phyloP scores from a whole-genome alignment of 306 rosid genomes.

The Cicer cuneatum region DNA sequence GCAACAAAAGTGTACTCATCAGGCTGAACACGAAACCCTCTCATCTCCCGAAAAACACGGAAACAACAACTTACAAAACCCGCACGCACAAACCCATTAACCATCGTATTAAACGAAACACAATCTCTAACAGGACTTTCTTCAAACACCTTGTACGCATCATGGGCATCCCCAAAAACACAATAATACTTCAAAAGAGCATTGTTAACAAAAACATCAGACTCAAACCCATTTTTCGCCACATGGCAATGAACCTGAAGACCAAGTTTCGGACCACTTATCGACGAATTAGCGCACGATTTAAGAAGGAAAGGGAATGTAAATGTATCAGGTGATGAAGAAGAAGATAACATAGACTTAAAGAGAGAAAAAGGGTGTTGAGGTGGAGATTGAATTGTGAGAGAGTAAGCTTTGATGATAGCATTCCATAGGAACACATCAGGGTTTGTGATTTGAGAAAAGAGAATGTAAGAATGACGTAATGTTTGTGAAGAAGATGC shows the following conservation, averaged over 20 bases:
- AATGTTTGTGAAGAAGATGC: slow-evolving; percentile 13
- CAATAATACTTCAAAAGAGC: slow-evolving; percentile 41
- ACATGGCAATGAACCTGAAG: slow-evolving; percentile 51
- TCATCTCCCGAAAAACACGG: slow-evolving; percentile 45
- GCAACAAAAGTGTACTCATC: slow-evolving; percentile 56
- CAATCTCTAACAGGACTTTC: slow-evolving; percentile 48
- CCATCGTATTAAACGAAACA: slow-evolving; percentile 54
- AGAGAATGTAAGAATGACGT: slow-evolving; percentile 42
- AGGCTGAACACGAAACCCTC: slow-evolving; percentile 24
- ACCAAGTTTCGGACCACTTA: slow-evolving; percentile 19
- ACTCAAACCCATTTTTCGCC: slow-evolving; percentile 39
- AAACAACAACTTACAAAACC: slow-evolving; percentile 38
- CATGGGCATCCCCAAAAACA: slow-evolving; percentile 9
- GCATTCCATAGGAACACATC: slow-evolving; percentile 53
- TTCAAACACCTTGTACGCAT: slow-evolving; percentile 48
- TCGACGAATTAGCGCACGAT: slow-evolving; percentile 40
- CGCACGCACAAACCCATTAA: slow-evolving; percentile 49
- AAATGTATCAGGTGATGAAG: slow-evolving; percentile 42
- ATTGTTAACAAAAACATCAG: slow-evolving; percentile 43
- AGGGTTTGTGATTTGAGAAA: slow-evolving; percentile 45
- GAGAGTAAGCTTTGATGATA: slow-evolving; percentile 50
- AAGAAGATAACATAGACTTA: slow-evolving; percentile 47
- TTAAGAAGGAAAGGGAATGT: slow-evolving; percentile 54
- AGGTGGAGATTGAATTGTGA: slow-evolving; percentile 39
- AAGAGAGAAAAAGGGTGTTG: slow-evolving; percentile 43